phyloP scores from a whole-genome alignment of 768 basidiomycete species.

The Leccinellum luteum region DNA sequence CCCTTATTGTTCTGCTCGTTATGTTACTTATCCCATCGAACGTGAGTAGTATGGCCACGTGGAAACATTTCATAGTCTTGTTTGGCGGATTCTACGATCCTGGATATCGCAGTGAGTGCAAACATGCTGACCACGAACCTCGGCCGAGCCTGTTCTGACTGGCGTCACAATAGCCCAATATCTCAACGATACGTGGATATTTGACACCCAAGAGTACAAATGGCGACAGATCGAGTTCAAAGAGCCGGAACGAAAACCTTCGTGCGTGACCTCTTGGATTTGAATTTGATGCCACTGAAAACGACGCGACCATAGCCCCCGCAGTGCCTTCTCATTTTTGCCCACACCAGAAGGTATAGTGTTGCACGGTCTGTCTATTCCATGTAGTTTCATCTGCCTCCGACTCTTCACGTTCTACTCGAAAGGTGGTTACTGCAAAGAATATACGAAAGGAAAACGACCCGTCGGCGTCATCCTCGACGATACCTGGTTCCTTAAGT shows the following conservation, averaged over 20 bases:
- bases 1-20: background rate
- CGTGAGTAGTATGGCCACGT: conserved; percentile 71
- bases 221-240: conserved; percentile 79
- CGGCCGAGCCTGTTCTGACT: background rate
- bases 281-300: background rate
- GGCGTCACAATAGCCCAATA: conserved; percentile 57
- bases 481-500: conserved; percentile 88
- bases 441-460: conserved; percentile 82
- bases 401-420: background rate
- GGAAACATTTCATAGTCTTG: conserved; percentile 83
- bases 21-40: background rate
- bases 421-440: conserved; percentile 86
- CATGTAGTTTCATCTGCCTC: background rate
- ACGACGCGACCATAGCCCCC: conserved; percentile 42
- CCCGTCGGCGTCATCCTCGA: conserved; percentile 85
- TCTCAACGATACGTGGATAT: conserved; percentile 81
- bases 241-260: conserved; percentile 69
- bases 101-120: conserved; percentile 63
- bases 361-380: conserved; percentile 56
- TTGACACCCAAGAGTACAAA: conserved; percentile 81
- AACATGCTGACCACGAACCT: background rate
- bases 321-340: conserved; percentile 85
- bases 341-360: conserved; percentile 75
- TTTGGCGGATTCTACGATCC: conserved; percentile 93
- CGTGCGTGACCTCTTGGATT: conserved; percentile 41